Conservation (phyloP, 1,139 yeast species). For the Yamadazyma sp. region DNA sequence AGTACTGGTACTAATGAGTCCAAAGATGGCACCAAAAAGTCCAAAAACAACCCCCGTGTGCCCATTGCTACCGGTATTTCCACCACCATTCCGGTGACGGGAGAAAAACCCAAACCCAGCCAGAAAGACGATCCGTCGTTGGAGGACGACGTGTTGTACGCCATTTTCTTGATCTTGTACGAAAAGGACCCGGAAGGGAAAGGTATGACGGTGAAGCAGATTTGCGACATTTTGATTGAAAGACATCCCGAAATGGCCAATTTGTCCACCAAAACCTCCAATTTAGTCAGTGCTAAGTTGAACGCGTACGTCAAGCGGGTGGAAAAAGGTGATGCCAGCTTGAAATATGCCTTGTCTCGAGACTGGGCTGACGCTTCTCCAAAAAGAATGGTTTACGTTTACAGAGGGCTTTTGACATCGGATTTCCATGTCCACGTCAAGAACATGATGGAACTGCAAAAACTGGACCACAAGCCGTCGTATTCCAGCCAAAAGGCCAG, state of each 20-base stretch:
- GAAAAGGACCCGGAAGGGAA: constrained; percentile 65
- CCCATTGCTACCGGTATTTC: constrained; percentile 73
- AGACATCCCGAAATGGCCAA: constrained; percentile 82
- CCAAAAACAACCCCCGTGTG: constrained; percentile 39
- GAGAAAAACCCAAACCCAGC: constrained; percentile 72
- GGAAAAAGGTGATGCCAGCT: constrained; percentile 72
- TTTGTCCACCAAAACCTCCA: constrained; percentile 75
- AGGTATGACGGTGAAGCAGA: constrained; percentile 85
- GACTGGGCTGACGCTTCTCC: constrained; percentile 92
- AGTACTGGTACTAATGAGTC: constrained; percentile 9
- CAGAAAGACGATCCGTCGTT: constrained; percentile 59
- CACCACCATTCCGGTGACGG: constrained; percentile 76
- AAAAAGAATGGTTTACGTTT: constrained; percentile 82
- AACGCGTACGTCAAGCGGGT: constrained; percentile 83
- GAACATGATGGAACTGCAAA: constrained; percentile 46
- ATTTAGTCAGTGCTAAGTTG: constrained; percentile 74
- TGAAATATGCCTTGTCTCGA: constrained; percentile 72
- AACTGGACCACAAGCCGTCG: constrained; percentile 16
- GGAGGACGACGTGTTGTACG: constrained; percentile 74
- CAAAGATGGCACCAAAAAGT: constrained; percentile 24
- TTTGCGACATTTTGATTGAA: constrained; percentile 70
- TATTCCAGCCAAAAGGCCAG: not conserved
- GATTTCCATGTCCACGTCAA: constrained; percentile 72
- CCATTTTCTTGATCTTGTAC: constrained; percentile 67
- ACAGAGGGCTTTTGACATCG: constrained; percentile 70